phyloP scores from a whole-genome alignment of 2,329 filamentous ascomycete genomes.

The Microcyclospora pomicola region DNA sequence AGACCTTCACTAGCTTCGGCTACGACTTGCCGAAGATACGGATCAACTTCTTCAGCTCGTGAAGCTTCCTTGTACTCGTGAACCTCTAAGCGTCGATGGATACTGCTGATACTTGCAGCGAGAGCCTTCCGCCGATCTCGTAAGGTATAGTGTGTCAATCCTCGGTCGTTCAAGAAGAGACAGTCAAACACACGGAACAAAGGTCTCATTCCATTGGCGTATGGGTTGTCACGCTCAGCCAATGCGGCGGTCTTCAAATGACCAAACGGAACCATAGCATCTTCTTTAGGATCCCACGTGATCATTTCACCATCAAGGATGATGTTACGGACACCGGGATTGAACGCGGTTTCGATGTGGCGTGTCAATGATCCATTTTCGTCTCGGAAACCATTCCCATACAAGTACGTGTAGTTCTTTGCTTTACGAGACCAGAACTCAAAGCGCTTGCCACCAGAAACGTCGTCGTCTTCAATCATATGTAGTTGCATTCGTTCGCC shows the following conservation, averaged over 20 bases:
- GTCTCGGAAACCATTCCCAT: slow-evolving; percentile 64
- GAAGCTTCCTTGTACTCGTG: slow-evolving; percentile 57
- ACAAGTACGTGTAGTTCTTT: slow-evolving; percentile 91
- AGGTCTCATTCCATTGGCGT: slow-evolving; percentile 52
- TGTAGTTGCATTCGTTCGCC: slow-evolving; percentile 96
- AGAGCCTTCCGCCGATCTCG: slow-evolving; percentile 67
- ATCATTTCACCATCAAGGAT: slow-evolving; percentile 98
- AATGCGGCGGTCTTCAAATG: slow-evolving; percentile 85
- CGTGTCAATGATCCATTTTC: slow-evolving; percentile 65
- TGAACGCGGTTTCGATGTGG: slow-evolving; percentile 65
- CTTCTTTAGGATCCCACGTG: slow-evolving; percentile 79
- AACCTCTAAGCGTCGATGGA: slow-evolving; percentile 68
- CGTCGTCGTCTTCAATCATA: slow-evolving; percentile 57
- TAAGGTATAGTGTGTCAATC: slow-evolving; percentile 69
- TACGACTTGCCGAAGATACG: slow-evolving; percentile 65
- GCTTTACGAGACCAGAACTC: slow-evolving; percentile 90
- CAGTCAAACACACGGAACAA: slow-evolving; percentile 84
- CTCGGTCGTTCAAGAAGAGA: slow-evolving; percentile 68
- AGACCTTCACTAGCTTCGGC: slow-evolving; percentile 79
- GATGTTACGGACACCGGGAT: slow-evolving; percentile 62
- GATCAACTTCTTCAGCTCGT: slow-evolving; percentile 60
- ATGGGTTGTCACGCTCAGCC: slow-evolving; percentile 61
- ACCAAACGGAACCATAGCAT: slow-evolving; percentile 79
- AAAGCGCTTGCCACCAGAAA: slow-evolving; percentile 60
- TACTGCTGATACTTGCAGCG: slow-evolving; percentile 52